Evolutionary conservation across 768 basidiomycete genomes (phyloP), one percentile per base, ranked within the genome.

Genomic region (Pisolithus microcarpus): DNA sequence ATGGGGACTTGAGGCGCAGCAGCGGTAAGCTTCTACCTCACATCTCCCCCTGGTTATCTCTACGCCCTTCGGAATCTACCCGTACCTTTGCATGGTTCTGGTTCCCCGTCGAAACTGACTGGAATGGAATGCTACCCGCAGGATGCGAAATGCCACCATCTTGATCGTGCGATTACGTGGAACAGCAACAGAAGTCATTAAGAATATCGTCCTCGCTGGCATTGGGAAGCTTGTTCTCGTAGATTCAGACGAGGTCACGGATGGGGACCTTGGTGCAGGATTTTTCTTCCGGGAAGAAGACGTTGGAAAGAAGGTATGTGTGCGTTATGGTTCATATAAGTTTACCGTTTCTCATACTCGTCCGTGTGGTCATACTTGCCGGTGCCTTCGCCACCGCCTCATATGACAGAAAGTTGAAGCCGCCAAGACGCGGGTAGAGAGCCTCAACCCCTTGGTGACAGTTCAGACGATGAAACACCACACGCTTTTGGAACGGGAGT

Each of bases 1-100:
- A 58, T 99, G 96, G 96, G 96, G 96, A 42, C 80, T 97, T 38
- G 96, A 97, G 66, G 96, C 96, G 34, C 96, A 99, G 66, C 91
- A 96, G 70, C 80, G 87, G 93, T 90, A 58, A 53, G 72, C 60
- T 55, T n/a, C 36, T 55, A 31, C 49, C 40, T 21, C 36, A 26
- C 34, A 43, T 47, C 54, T n/a, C n/a, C n/a, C n/a, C n/a, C n/a
- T n/a, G n/a, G n/a, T n/a, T n/a, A n/a, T n/a, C n/a, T n/a, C n/a
- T n/a, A n/a, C n/a, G n/a, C 7, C 3, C 8, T 34, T 4, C 13
- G 34, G 34, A 34, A 15, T 13, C 34, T 13, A 34, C 34, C 13
- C 34, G 15, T 2, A 30, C 30, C 30, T 30, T 30, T 9, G 30
- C 6, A 30, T 30, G 30, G 30, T 30, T 7, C 9, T 30, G 30